Evolutionary conservation across 139 green algal species (phyloP), one percentile per base, ranked within the genome.

Genomic region (Auxenochlorella pyrenoidosa): DNA sequence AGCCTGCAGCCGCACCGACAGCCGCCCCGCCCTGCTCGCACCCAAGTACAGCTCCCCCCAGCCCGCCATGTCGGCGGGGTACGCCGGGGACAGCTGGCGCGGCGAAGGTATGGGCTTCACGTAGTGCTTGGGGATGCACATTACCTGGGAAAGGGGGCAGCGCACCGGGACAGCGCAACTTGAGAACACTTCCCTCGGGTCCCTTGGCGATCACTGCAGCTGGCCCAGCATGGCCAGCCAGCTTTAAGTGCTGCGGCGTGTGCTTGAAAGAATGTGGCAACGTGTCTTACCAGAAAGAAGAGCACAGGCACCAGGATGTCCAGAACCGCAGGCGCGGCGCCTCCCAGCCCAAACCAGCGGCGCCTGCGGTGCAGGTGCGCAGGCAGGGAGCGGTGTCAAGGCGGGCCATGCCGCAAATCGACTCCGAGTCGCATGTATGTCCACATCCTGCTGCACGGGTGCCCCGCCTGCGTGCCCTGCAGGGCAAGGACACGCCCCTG

Each of bases 101-200:
- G 86, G 82, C 51, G 87, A 80, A 19, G 60, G 79, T 21, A 81
- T 88, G 1, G 93, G 92, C 68, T 93, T 87, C 34, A 96, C 87
- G 90, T 94, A 96, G 83, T 96, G 91, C 87, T 95, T 95, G 40
- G 94, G 94, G 21, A 96, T 88, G 75, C 91, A 95, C 93, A 96
- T 96, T 1, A 86, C 66, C 82, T 86, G 66, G 51, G 13, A 15
- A n/a, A 63, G 60, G 28, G 19, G 60, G 30, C 90, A 75, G 47
- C 47, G 8, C 47, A 54, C 47, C 47, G 47, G 47, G n/a, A n/a
- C n/a, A n/a, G n/a, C n/a, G n/a, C n/a, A n/a, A n/a, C n/a, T n/a
- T n/a, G n/a, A n/a, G n/a, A n/a, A n/a, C n/a, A n/a, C n/a, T n/a
- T n/a, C n/a, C n/a, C n/a, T n/a, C n/a, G n/a, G n/a, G n/a, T n/a